Conservation (phyloP, 2,329 filamentous ascomycete species). For the Drechslerella coelobrocha region DNA sequence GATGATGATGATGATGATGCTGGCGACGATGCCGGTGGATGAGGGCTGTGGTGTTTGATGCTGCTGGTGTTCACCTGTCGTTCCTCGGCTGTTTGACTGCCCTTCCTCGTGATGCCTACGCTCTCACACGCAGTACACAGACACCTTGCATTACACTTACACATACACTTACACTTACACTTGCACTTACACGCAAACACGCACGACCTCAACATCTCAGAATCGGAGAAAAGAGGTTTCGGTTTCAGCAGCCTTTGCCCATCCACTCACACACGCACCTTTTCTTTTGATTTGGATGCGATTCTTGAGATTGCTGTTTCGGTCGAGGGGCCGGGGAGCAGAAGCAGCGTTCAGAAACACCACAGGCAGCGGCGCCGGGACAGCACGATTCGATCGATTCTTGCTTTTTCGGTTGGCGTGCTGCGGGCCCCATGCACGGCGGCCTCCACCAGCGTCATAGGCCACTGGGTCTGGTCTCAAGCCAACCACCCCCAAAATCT, state of each 20-base stretch:
- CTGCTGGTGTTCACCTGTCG: background rate
- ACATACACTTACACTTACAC: no score
- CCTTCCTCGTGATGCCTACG: background rate
- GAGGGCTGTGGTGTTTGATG: background rate
- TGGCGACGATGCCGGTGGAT: background rate
- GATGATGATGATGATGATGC: background rate
- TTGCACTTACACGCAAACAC: no score
- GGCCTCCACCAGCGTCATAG: conserved; percentile 40
- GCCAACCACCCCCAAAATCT: conserved; percentile 43
- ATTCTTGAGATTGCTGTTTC: conserved; percentile 14
- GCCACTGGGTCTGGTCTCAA: conserved; percentile 30
- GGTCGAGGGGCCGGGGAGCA: conserved; percentile 10
- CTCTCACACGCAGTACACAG: no score
- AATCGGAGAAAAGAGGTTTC: no score
- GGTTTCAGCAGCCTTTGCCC: no score
- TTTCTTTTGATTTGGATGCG: background rate
- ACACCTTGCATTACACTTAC: no score
- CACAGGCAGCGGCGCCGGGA: background rate
- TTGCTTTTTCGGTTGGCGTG: conserved; percentile 24
- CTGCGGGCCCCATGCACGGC: conserved; percentile 13
- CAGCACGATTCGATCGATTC: background rate
- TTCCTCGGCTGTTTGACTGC: background rate
- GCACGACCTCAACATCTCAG: no score
- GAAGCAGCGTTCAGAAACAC: no score
- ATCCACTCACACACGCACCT: background rate